phyloP scores from a whole-genome alignment of 371 early-diverging fungal species.

The Fennellomyces sp. region DNA sequence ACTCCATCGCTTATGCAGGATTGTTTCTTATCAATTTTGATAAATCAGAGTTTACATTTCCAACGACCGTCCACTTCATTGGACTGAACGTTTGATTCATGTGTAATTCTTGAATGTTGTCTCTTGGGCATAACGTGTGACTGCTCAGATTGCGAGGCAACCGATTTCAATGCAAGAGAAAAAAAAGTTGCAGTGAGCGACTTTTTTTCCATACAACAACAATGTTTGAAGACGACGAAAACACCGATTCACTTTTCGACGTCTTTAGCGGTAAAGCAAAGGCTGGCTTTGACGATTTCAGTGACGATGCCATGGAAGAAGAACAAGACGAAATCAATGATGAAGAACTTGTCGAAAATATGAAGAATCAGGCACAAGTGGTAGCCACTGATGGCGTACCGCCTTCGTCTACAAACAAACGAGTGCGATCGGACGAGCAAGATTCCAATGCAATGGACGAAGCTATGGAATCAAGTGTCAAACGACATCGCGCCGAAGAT shows the following conservation, averaged over 20 bases:
- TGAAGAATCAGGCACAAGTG: constrained; percentile 8
- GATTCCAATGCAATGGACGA: not conserved
- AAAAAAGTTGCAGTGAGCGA: too few relatives aligned
- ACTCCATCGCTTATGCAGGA: too few relatives aligned
- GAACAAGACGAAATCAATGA: not conserved
- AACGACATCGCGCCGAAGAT: not conserved
- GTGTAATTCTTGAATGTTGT: too few relatives aligned
- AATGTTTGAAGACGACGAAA: constrained; percentile 23
- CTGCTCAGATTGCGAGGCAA: too few relatives aligned
- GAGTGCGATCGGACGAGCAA: not conserved
- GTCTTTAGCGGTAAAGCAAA: constrained; percentile 17
- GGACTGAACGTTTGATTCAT: too few relatives aligned
- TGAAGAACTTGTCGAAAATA: constrained; percentile 14
- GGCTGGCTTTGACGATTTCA: constrained; percentile 12
- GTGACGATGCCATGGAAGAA: constrained; percentile 9
- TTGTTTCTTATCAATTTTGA: too few relatives aligned
- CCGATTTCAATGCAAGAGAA: too few relatives aligned
- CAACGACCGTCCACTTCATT: too few relatives aligned
- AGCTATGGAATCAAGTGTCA: not conserved
- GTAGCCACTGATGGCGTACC: not conserved
- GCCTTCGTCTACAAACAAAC: not conserved
- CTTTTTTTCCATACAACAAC: not conserved
- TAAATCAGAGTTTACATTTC: too few relatives aligned
- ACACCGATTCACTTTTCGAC: constrained; percentile 21
- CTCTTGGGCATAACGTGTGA: too few relatives aligned